Base-by-base conservation (phyloP, 495 filamentous ascomycete genomes). In the Penicillium coprophilum region DNA sequence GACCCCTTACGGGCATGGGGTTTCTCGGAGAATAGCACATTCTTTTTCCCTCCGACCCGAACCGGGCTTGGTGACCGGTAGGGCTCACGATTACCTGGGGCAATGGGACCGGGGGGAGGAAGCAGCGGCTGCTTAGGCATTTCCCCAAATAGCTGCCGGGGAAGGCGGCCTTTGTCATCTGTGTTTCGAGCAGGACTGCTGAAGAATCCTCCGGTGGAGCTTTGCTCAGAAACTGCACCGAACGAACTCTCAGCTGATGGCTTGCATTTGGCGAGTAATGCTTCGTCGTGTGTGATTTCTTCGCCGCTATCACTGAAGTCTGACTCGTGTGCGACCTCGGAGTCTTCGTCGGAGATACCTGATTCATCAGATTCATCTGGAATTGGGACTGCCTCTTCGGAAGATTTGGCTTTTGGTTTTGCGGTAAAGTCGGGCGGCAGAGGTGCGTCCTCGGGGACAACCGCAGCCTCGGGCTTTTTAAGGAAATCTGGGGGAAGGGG, bases 41-140 rank as follows among this genome's bases (percentile, higher is more conserved):
- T 78, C 49, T 74, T 69, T 19, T 74, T 77, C 7, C 79, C 63
- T 6, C 71, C 67, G 20, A 74, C 69, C 17, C 90, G 86, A 3
- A 90, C 74, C 0, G 91, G 90, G 60, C 90, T 94, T 12, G 91
- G 91, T 10, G 90, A 94, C 30, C 89, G 83, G 39, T 88, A 87
- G 51, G 83, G 85, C 52, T 83, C 77, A 39, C 71, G 80, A 45
- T 28, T 61, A 24, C 45, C 60, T 50, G 54, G 63, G 11, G 58
- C 44, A 2, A 57, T 28, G 4, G 76, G 63, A n/a, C 76, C 80
- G 27, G 86, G 83, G 40, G 83, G 81, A 7, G 86, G 81, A 59
- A 86, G 71, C 44, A 79, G 58, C 13, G 85, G 76, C 44, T 79
- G 77, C 46, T 75, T 80, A 17, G 70, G 58, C 27, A 89, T 74